Evolutionary conservation across 139 green algal genomes (phyloP).

Genomic region (Chlamydomonas eustigma): DNA sequence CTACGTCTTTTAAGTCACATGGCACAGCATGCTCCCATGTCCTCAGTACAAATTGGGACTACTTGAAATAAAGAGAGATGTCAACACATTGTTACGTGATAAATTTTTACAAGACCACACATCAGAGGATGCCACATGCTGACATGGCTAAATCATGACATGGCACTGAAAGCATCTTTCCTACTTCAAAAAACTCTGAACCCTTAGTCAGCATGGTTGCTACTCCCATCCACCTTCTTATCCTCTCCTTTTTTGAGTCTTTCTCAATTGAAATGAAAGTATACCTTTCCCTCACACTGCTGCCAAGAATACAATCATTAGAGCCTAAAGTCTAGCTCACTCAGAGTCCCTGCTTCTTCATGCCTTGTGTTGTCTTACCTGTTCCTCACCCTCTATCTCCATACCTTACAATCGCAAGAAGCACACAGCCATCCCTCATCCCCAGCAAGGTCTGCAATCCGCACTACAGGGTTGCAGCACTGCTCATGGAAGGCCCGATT

Average conservation of each 20-base stretch:
- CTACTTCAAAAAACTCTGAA: no score
- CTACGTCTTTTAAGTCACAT: no score
- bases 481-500: constrained; percentile 72
- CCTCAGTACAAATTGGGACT: no score
- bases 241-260: constrained; percentile 40
- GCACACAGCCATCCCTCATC: constrained; percentile 81
- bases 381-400: background rate
- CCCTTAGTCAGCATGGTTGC: no score
- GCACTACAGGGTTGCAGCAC: constrained; percentile 60
- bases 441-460: constrained; percentile 48
- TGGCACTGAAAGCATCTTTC: no score
- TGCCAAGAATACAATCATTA: background rate
- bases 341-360: background rate
- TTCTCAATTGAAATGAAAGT: background rate
- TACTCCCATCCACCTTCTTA: no score
- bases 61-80: no score
- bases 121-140: no score
- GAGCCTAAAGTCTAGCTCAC: background rate
- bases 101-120: no score
- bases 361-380: background rate
- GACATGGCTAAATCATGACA: no score
- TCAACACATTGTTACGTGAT: no score
- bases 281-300: background rate
- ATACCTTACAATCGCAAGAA: constrained; percentile 74
- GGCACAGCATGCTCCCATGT: no score